phyloP scores from a whole-genome alignment of 345 rosid genomes.

The Gossypium raimondii region DNA sequence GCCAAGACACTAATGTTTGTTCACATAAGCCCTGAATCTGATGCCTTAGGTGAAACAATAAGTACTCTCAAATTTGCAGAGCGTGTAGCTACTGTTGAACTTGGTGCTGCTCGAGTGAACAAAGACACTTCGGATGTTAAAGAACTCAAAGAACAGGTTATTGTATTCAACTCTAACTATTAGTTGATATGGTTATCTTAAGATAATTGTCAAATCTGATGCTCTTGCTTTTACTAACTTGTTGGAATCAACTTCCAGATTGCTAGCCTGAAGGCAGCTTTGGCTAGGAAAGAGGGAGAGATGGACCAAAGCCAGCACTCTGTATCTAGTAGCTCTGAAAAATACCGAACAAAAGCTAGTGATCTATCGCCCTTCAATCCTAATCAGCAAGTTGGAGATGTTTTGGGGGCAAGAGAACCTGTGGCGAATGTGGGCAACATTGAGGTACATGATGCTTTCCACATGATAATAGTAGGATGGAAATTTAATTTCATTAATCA shows the following conservation, averaged over 20 bases:
- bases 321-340: constrained; percentile 48
- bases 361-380: constrained; percentile 40
- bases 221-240: not conserved
- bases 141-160: constrained; percentile 90
- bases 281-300: constrained; percentile 67
- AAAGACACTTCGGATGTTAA: constrained; percentile 72
- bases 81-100: constrained; percentile 92
- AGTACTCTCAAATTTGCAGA: constrained; percentile 97
- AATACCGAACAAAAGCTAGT: constrained; percentile 45
- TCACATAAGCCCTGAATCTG: constrained; percentile 88
- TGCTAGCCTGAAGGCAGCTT: constrained; percentile 76
- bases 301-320: constrained; percentile 39
- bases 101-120: constrained; percentile 91
- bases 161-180: constrained; percentile 5
- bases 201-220: not conserved
- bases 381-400: constrained; percentile 35
- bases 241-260: constrained; percentile 40
- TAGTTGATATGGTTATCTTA: not conserved
- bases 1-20: constrained; percentile 98
- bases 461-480: not conserved
- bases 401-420: constrained; percentile 39
- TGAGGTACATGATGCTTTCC: constrained; percentile 48
- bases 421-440: constrained; percentile 69
- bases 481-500: not conserved
- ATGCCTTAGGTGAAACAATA: constrained; percentile 83